Evolutionary conservation across 805 yeast species (phyloP).

Genomic region (Candida verbasci): DNA sequence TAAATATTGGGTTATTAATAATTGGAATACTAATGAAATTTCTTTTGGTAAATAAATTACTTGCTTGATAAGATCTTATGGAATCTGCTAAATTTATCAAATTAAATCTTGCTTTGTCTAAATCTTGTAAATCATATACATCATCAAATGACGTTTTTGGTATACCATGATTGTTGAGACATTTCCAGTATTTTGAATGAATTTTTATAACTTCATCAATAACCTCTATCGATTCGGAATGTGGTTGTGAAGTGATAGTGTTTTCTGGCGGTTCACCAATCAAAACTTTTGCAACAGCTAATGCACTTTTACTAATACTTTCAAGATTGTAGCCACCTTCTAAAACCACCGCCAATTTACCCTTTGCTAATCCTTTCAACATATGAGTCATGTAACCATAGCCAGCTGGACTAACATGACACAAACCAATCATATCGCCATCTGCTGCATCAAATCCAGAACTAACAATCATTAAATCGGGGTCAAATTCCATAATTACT

Average conservation of each 20-base stretch:
- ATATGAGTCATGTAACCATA: slow-evolving; percentile 95
- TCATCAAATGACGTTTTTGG: slow-evolving; percentile 38
- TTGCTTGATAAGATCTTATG: slow-evolving; percentile 66
- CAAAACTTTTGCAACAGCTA: slow-evolving; percentile 85
- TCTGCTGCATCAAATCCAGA: slow-evolving; percentile 99
- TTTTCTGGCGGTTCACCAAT: slow-evolving; percentile 94
- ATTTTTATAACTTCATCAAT: slow-evolving; percentile 74
- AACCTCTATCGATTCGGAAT: slow-evolving; percentile 70
- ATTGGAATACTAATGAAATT: slow-evolving; percentile 69
- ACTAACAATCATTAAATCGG: slow-evolving; percentile 88
- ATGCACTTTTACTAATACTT: slow-evolving; percentile 83
- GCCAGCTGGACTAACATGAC: slow-evolving; percentile 92
- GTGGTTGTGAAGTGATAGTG: slow-evolving; percentile 62
- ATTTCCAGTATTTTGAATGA: slow-evolving; percentile 86
- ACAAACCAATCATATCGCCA: slow-evolving; percentile 95
- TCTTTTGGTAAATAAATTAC: slow-evolving; percentile 48
- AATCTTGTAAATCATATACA: slow-evolving; percentile 28
- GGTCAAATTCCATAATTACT: slow-evolving; percentile 79
- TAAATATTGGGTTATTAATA: slow-evolving; percentile 25
- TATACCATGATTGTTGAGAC: slow-evolving; percentile 62
- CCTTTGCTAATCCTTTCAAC: slow-evolving; percentile 82
- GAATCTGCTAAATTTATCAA: slow-evolving; percentile 64
- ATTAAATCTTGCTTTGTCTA: slow-evolving; percentile 20
- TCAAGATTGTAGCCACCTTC: slow-evolving; percentile 98
- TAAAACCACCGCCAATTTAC: slow-evolving; percentile 80